Evolutionary conservation across 305 asterid genomes (phyloP).

Genomic region (Euphrasia arctica): DNA sequence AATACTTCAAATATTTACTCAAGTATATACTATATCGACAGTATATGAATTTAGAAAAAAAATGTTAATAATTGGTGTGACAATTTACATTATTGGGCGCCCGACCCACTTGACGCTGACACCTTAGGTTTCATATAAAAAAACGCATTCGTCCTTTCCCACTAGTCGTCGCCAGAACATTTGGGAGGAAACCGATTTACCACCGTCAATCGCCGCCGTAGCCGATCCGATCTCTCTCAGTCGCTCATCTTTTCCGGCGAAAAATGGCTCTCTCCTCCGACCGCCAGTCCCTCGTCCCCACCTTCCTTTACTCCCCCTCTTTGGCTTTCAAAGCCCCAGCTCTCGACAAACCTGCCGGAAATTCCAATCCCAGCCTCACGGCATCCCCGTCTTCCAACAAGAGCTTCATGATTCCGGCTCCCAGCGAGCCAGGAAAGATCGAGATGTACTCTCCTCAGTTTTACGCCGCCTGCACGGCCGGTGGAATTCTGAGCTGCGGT

Average conservation of each 20-base stretch:
- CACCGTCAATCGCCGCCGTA: not conserved
- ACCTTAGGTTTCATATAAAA: too few species aligned
- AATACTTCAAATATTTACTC: too few species aligned
- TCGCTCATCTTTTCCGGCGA: conserved; percentile 8
- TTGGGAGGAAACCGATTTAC: not conserved
- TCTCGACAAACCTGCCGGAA: conserved; percentile 26
- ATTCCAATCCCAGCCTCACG: conserved; percentile 21
- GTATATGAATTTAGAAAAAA: too few species aligned
- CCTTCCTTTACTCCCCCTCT: conserved; percentile 44
- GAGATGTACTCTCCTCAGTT: conserved; percentile 64
- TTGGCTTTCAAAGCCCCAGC: conserved; percentile 31
- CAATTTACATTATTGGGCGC: too few species aligned
- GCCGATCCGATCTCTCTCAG: not conserved
- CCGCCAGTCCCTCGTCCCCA: conserved; percentile 76
- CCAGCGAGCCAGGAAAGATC: conserved; percentile 48
- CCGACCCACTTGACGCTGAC: too few species aligned
- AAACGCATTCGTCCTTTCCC: not conserved
- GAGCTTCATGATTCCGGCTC: conserved; percentile 52
- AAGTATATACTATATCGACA: too few species aligned
- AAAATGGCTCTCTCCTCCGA: conserved; percentile 48
- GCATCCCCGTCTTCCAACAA: conserved; percentile 24
- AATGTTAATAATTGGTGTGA: not conserved
- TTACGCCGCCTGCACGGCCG: conserved; percentile 69
- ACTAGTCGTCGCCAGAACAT: not conserved
- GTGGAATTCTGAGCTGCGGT: conserved; percentile 75